Evolutionary conservation across 176 grass and related monocot species (phyloP).

Genomic region (Carex scoparia): DNA sequence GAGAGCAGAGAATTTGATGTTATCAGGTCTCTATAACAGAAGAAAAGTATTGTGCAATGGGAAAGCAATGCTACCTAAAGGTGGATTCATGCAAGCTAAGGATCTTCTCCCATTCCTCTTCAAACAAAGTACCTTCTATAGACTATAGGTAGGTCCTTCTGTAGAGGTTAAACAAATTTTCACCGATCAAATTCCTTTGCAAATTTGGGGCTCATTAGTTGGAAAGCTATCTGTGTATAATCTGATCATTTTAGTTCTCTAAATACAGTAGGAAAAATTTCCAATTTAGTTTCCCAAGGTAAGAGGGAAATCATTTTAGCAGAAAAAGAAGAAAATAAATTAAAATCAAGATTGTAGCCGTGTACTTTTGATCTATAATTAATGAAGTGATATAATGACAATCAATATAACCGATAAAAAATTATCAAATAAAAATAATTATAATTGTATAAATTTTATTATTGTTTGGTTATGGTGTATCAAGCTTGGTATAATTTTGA

Average conservation of each 20-base stretch:
- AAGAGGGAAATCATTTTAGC: neutral
- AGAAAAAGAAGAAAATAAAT: neutral
- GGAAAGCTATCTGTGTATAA: neutral
- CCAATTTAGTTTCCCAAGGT: neutral
- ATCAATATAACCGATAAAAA: neutral
- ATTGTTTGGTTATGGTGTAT: neutral
- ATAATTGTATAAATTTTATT: neutral
- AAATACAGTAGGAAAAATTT: neutral
- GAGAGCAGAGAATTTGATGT: slow-evolving; percentile 5
- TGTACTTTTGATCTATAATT: neutral
- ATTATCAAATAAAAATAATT: neutral
- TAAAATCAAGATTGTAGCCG: neutral
- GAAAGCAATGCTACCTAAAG: slow-evolving; percentile 30
- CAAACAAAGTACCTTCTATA: neutral
- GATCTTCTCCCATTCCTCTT: slow-evolving; percentile 36
- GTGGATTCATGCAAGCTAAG: slow-evolving; percentile 36
- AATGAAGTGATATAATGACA: too few relatives aligned
- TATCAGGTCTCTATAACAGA: slow-evolving; percentile 25
- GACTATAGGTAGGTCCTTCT: neutral
- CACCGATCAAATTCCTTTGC: neutral
- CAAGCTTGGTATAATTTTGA: neutral
- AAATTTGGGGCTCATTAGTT: neutral
- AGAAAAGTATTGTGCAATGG: slow-evolving; percentile 67
- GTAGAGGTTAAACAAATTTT: neutral
- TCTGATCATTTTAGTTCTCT: neutral